Conservation (phyloP, 768 basidiomycete species). For the Hypsizygus marmoreus region DNA sequence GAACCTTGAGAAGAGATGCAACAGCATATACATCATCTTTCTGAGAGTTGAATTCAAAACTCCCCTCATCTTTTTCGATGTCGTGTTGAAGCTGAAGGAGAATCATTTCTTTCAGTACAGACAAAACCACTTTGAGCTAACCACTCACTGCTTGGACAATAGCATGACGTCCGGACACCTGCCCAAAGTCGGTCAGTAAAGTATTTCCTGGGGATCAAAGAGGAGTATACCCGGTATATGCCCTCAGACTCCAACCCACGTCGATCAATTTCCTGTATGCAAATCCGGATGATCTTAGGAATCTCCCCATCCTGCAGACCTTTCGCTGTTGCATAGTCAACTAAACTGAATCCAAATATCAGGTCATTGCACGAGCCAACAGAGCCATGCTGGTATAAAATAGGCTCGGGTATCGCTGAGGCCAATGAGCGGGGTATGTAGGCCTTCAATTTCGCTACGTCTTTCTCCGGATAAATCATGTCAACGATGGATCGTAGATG, state of each 20-base stretch:
- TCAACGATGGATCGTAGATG: slow-evolving; percentile 64
- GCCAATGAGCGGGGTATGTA: slow-evolving; percentile 64
- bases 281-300: slow-evolving; percentile 80
- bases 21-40: slow-evolving; percentile 84
- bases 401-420: slow-evolving; percentile 66
- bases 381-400: slow-evolving; percentile 73
- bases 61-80: slow-evolving; percentile 79
- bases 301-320: slow-evolving; percentile 70
- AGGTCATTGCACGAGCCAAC: slow-evolving; percentile 88
- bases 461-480: slow-evolving; percentile 70
- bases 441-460: slow-evolving; percentile 57
- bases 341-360: slow-evolving; percentile 85
- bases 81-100: slow-evolving; percentile 77
- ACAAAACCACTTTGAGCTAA: neutral
- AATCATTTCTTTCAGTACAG: neutral
- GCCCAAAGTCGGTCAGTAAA: slow-evolving; percentile 3
- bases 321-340: slow-evolving; percentile 86
- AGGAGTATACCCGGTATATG: slow-evolving; percentile 66
- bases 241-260: slow-evolving; percentile 80
- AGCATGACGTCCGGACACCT: slow-evolving; percentile 87
- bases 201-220: neutral
- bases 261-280: slow-evolving; percentile 80
- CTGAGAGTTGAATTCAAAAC: slow-evolving; percentile 67
- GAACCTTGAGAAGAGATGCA: slow-evolving; percentile 82
- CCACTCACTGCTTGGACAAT: slow-evolving; percentile 72